Evolutionary conservation across 768 basidiomycete species (phyloP).

Genomic region (Kwoniella dendrophila): DNA sequence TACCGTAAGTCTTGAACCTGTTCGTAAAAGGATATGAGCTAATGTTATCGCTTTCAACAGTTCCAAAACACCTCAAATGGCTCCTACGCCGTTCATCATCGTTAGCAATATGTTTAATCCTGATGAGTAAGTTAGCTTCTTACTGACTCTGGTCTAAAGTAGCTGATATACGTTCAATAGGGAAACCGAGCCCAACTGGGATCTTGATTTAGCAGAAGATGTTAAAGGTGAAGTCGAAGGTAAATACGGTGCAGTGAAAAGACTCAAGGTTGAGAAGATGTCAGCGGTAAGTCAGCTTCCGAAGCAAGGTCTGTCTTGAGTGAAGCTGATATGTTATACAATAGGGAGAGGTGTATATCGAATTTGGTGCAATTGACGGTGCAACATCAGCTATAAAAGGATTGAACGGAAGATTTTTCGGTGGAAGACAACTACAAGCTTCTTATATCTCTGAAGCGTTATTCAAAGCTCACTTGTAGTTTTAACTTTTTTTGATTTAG

Average conservation of each 20-base stretch:
- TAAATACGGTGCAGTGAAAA: slow-evolving; percentile 83
- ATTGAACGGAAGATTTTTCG: slow-evolving; percentile 96
- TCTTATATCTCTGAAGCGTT: slow-evolving; percentile 89
- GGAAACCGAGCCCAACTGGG: slow-evolving; percentile 96
- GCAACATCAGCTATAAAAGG: slow-evolving; percentile 84
- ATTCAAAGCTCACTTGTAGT: slow-evolving; percentile 53
- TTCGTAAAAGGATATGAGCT: background rate
- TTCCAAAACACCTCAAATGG: slow-evolving; percentile 68
- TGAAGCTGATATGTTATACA: background rate
- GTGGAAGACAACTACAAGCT: slow-evolving; percentile 84
- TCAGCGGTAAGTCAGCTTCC: slow-evolving; percentile 67
- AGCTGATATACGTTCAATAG: slow-evolving; percentile 58
- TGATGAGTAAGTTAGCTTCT: slow-evolving; percentile 70
- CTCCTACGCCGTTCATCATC: slow-evolving; percentile 77
- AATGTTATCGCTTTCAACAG: slow-evolving; percentile 56
- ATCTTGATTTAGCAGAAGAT: slow-evolving; percentile 91
- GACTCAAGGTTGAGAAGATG: slow-evolving; percentile 91
- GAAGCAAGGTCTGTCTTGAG: background rate
- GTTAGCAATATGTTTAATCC: slow-evolving; percentile 96
- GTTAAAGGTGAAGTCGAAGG: slow-evolving; percentile 90
- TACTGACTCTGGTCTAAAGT: background rate
- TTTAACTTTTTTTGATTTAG: slow-evolving; percentile 7
- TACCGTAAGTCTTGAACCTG: slow-evolving; percentile 7
- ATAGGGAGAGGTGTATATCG: slow-evolving; percentile 96
- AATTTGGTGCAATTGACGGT: slow-evolving; percentile 76